Evolutionary conservation across 768 basidiomycete genomes (phyloP), one percentile per base, ranked within the genome.

Genomic region (Pleurotus cornucopiae): DNA sequence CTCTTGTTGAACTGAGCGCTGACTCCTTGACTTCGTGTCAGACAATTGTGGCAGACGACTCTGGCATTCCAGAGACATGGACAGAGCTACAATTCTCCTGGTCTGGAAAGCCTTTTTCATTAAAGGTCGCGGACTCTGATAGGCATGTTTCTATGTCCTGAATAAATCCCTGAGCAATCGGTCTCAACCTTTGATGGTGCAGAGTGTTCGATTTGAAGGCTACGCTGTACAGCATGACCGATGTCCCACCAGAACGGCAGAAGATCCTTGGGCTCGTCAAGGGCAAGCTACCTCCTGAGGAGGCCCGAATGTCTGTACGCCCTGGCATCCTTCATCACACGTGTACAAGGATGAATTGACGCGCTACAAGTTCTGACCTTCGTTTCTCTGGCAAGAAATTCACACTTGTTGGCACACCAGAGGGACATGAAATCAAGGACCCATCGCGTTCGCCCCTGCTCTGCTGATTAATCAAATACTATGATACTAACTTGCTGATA

Each of bases 251-350:
- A 23, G 90, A 89, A 63, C 77, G 91, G 5, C 91, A 94, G 73
- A 95, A 96, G 73, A 85, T 95, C 55, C 76, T 94, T 26, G 92
- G 92, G 0, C 70, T 96, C 21, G 85, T 88, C 26, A 92, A 90
- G 64, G 89, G 89, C 23, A 94, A 89, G 67, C 70, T 92, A 6
- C 90, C 91, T 5, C 76, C 81, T 1, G 91, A 95, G 62, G 82
- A 89, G 58, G 83, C 72, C 55, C 77, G 80, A 55, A 84, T 92
- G 85, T 80, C 58, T 64, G 76, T 61, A 26, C 72, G 63, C 30
- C 30, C 30, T 34, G 30, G 30, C 30, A 34, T 34, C 9, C 30
- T 38, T 51, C 41, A 30, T 47, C 34, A 51, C 39, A 20, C 37
- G 23, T 34, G 2, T 44, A 38, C 54, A 14, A 39, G 46, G 12